Percentiles rank a stretch among this genome's conserved stretches.
These are phyloP conservation scores for Mortierella hygrophila DNA, from an alignment of 192 early-diverging fungal genomes.

Conservation along the genomic window DNA sequence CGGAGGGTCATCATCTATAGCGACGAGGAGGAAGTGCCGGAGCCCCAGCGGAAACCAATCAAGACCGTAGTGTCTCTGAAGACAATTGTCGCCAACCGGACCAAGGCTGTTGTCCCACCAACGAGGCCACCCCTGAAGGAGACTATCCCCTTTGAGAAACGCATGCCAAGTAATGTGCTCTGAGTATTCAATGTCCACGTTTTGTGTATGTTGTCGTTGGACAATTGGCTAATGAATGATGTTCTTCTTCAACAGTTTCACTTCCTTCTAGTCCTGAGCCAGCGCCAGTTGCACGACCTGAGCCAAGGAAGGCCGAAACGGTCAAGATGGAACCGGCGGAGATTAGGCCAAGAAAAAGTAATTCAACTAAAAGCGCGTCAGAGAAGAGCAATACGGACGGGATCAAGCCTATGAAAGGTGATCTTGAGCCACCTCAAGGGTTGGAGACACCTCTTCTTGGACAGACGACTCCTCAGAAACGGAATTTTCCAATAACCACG, in stretches of 20 bases:
- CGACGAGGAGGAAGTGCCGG: background rate
- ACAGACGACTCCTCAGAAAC: background rate
- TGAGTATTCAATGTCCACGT: background rate
- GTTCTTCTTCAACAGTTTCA: background rate
- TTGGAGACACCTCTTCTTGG: background rate
- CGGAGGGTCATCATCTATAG: slow-evolving; percentile 31
- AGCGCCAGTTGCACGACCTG: background rate
- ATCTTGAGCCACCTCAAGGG: background rate
- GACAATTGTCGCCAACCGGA: background rate
- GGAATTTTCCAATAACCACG: background rate
- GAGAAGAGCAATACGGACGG: background rate
- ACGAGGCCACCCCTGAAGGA: background rate
- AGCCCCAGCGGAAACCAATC: background rate
- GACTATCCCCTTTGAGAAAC: slow-evolving; percentile 30
- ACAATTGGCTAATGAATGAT: background rate
- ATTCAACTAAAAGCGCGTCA: background rate
- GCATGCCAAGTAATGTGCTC: slow-evolving; percentile 33
- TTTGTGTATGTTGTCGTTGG: background rate
- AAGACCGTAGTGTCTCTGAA: background rate
- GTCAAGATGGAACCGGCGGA: background rate
- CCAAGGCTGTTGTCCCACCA: background rate
- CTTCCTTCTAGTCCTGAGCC: background rate
- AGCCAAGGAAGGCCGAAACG: background rate
- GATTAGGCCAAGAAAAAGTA: background rate
- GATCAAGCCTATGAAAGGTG: background rate